Evolutionary conservation across 2,329 filamentous ascomycete genomes (phyloP), one percentile per base, ranked within the genome.

Genomic region (Hysterium pulicare): DNA sequence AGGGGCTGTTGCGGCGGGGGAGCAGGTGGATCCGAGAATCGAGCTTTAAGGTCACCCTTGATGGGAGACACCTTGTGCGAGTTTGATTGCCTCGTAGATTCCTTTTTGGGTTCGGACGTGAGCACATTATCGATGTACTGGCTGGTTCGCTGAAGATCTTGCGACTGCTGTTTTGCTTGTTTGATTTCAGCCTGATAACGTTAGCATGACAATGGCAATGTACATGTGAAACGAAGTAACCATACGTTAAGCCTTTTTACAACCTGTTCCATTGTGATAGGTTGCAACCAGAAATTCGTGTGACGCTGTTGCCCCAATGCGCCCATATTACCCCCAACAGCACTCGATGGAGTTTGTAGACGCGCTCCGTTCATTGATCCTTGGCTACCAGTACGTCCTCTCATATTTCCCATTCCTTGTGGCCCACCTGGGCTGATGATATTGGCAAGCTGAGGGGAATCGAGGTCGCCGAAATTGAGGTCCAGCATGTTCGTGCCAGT

Each of bases 1-100:
- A 97, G 73, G 11, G 91, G 91, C 55, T 95, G 90, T 54, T 95
- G 90, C 21, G 91, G 91, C 20, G 91, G 91, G 6, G 91, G 91
- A 17, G 90, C 91, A 3, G 91, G 91, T 38, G 91, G 91, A 44
- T 96, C 90, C 1, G 88, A 93, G 63, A 96, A 97, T 40, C 90
- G 81, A 4, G 87, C 81, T 57, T 93, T 91, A 31, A 83, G 73
- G 58, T 95, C 90, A 16, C 82, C 71, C 51, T 88, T 84, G 35
- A 69, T 61, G 5, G 72, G 71, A 9, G 70, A 67, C 47, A 70
- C 56, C 46, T 58, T 65, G 54, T 72, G 54, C 19, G 69, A 71
- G 31, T 54, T 46, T 2, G 70, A 70, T 15, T 69, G 60, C 51
- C 76, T 80, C 9, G 65, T 59, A 21, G 72, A 65, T 38, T 77